Percentiles rank a stretch among this genome's conserved stretches.
phyloP scores from a whole-genome alignment of 2,329 filamentous ascomycete genomes.

The Aspergillus chevalieri region DNA sequence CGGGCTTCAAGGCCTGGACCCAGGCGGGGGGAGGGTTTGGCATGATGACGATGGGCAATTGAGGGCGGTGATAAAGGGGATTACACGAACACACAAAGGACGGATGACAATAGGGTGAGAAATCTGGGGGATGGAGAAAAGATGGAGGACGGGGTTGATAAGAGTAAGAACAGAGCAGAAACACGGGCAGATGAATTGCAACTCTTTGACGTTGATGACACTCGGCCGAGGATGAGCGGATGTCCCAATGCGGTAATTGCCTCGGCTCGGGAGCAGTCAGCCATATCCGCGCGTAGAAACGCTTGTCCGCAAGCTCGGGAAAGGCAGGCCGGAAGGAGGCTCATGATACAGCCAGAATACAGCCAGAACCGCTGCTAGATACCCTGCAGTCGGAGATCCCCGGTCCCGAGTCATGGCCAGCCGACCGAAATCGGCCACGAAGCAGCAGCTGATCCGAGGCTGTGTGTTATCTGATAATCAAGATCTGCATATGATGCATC shows the following conservation, averaged over 20 bases:
- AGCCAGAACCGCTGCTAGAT: neutral
- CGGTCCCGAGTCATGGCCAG: neutral
- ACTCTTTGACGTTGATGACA: conserved; percentile 2
- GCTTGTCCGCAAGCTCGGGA: too few species aligned
- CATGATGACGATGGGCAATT: conserved; percentile 17
- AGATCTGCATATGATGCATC: neutral
- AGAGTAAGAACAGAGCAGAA: conserved; percentile 4
- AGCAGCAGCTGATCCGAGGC: neutral
- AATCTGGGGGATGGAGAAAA: conserved; percentile 1
- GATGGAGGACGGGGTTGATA: neutral
- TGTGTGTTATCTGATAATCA: conserved; percentile 1
- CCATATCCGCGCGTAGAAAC: neutral
- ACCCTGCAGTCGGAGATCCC: neutral
- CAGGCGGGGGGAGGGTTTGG: conserved; percentile 50
- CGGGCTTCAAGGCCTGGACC: conserved; percentile 61
- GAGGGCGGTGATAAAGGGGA: neutral
- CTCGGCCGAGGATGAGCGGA: conserved; percentile 17
- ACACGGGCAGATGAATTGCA: conserved; percentile 6
- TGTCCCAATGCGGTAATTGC: conserved; percentile 18
- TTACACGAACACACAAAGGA: neutral
- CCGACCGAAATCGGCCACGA: neutral
- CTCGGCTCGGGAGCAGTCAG: conserved; percentile 11
- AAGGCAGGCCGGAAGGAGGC: too few species aligned
- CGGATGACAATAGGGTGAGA: neutral
- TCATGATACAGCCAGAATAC: too few species aligned